Evolutionary conservation across 306 rosid genomes (phyloP).

Genomic region (Trifolium pratense): DNA sequence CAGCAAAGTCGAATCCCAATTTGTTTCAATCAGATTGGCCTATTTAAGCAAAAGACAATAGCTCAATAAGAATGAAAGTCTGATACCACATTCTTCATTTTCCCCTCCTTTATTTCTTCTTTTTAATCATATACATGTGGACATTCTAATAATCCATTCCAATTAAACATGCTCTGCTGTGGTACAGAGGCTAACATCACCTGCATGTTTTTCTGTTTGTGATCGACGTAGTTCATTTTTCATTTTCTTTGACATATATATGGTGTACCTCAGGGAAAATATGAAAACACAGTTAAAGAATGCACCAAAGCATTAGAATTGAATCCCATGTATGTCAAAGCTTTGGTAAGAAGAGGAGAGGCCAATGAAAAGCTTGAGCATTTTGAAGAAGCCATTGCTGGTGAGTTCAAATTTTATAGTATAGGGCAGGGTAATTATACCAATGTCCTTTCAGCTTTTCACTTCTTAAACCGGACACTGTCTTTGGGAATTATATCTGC

Average conservation of each 20-base stretch:
- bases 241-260: conserved; percentile 25
- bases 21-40: too few relatives aligned
- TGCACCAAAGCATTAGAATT: conserved; percentile 90
- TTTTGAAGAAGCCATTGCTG: conserved; percentile 89
- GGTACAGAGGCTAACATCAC: neutral
- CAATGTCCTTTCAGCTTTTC: too few relatives aligned
- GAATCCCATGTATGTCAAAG: conserved; percentile 76
- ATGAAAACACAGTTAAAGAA: conserved; percentile 76
- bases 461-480: too few relatives aligned
- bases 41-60: neutral
- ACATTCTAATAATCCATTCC: conserved; percentile 2
- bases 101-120: neutral
- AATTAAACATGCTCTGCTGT: conserved; percentile 4
- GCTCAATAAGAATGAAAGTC: neutral
- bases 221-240: neutral
- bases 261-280: conserved; percentile 62
- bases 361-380: conserved; percentile 95
- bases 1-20: too few relatives aligned
- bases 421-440: too few relatives aligned
- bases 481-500: conserved; percentile 20
- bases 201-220: neutral
- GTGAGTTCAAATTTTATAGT: conserved; percentile 49
- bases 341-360: conserved; percentile 87
- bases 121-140: neutral
- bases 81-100: neutral